Evolutionary conservation across 257 asterid genomes (phyloP), one percentile per base, ranked within the genome.

Genomic region (Ehretia macrophylla): DNA sequence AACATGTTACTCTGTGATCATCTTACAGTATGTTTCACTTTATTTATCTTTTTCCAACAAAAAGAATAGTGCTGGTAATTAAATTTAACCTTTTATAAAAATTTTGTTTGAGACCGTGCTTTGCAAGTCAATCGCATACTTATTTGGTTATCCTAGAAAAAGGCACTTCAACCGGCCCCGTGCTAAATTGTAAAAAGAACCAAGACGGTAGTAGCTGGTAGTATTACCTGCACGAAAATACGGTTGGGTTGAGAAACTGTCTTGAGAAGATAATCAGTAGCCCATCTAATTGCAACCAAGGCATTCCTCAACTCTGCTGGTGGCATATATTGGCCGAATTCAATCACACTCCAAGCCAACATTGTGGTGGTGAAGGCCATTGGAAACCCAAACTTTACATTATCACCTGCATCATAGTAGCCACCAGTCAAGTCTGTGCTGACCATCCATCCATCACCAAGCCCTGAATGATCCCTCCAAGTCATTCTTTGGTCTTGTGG

Each of bases 361-460:
- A 66, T 66, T 9, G 71, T 66, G 10, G 59, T 51, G n/a, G 71
- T 66, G 18, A 57, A 66, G 4, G 73, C 73, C 73, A 68, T 68
- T 37, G 71, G 71, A 32, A 66, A 40, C 9, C 71, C 65, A n/a
- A 66, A 66, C 32, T 66, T 66, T 1, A 66, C 38, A 52, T 66
- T 47, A 56, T 69, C 74, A 23, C 74, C 74, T 1, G 74, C 74
- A 57, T 69, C 68, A 22, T 69, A 69, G 53, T 69, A 69, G 0
- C 74, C 74, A 35, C 68, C 68, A 16, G 63, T 59, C 47, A 69
- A 55, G 53, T 69, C 64, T 39, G 53, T 59, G 10, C 10, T 54
- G 40, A 21, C 17, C 17, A n/a, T 21, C 11, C 16, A 27, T 14
- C 48, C 61, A 37, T 56, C 61, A 37, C 18, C 17, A 35, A 56